A percentile compares a stretch with the other conserved stretches of the same genome.
These are phyloP conservation scores for Aspergillus sp. DNA, from an alignment of 2,329 filamentous ascomycete genomes.

Conservation along the genomic window DNA sequence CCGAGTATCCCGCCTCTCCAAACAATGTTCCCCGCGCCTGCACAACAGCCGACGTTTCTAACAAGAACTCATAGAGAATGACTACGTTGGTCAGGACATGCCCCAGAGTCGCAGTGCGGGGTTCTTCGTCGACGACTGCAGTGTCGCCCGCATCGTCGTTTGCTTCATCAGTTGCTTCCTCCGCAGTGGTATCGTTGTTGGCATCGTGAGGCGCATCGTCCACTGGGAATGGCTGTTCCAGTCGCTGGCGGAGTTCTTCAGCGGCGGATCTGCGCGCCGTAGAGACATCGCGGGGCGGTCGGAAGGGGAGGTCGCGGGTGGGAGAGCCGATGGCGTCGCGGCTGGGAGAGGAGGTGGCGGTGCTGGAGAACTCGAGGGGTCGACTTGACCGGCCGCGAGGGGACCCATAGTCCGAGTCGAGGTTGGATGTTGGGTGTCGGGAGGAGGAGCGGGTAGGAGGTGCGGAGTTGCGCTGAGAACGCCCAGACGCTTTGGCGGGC, in stretches of 20 bases:
- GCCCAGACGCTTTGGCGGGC: constrained; percentile 14
- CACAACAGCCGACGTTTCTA: constrained; percentile 73
- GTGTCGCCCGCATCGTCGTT: constrained; percentile 12
- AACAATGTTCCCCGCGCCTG: constrained; percentile 75
- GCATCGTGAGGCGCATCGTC: constrained; percentile 5
- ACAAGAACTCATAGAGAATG: constrained; percentile 75
- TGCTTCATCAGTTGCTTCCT: not conserved
- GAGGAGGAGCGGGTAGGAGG: constrained; percentile 20
- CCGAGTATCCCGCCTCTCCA: constrained; percentile 68
- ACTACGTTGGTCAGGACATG: constrained; percentile 79
- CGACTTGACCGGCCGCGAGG: constrained; percentile 30
- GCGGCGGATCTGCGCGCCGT: constrained; percentile 27
- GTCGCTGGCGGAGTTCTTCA: constrained; percentile 37
- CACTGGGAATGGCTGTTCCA: constrained; percentile 36
- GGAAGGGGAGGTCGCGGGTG: constrained; percentile 25
- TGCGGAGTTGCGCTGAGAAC: constrained; percentile 27
- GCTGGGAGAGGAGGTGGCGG: constrained; percentile 21
- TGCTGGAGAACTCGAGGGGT: constrained; percentile 15
- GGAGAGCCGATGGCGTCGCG: constrained; percentile 26
- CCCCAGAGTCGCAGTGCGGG: constrained; percentile 65
- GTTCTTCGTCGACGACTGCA: constrained; percentile 30
- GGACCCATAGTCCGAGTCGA: constrained; percentile 21
- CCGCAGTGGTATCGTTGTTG: not conserved
- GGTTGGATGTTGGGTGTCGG: constrained; percentile 18
- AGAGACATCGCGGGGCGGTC: constrained; percentile 30